Conservation (phyloP, 108 stramenopile genomes). For the Fistulifera pelliculosa region DNA sequence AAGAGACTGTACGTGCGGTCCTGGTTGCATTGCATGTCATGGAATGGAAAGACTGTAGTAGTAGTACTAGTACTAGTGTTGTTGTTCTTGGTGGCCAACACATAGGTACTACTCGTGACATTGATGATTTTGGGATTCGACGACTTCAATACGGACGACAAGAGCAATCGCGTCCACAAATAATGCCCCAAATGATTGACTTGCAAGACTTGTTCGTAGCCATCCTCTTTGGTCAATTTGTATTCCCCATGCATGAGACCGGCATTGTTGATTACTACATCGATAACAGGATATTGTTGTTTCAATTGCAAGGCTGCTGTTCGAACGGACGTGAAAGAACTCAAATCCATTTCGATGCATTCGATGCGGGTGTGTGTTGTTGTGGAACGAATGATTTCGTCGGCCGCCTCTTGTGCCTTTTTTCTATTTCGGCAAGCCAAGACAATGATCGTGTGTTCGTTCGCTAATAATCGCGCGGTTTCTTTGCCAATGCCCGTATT, state of each 20-base stretch:
- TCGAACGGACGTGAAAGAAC: conserved; percentile 38
- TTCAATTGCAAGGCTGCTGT: conserved; percentile 25
- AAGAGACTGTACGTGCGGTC: conserved; percentile 61
- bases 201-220: conserved; percentile 72
- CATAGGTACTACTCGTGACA: conserved; percentile 40
- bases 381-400: conserved; percentile 6
- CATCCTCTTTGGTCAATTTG: conserved; percentile 35
- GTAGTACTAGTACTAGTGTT: conserved; percentile 12
- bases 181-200: conserved; percentile 87
- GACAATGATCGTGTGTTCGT: conserved; percentile 60
- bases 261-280: conserved; percentile 81
- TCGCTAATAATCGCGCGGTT: conserved; percentile 59
- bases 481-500: conserved; percentile 79
- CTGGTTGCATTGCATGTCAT: conserved; percentile 55
- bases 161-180: conserved; percentile 52
- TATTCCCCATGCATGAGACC: conserved; percentile 73
- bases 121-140: conserved; percentile 12
- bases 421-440: conserved; percentile 55
- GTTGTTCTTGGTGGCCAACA: conserved; percentile 10
- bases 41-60: conserved; percentile 13
- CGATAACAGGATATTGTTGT: conserved; percentile 14
- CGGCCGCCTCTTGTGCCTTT: conserved; percentile 46
- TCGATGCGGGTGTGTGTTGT: neutral
- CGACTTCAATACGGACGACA: conserved; percentile 7
- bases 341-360: conserved; percentile 46